Evolutionary conservation across 2,329 filamentous ascomycete genomes (phyloP).

Genomic region (Ambrosiella xylebori): DNA sequence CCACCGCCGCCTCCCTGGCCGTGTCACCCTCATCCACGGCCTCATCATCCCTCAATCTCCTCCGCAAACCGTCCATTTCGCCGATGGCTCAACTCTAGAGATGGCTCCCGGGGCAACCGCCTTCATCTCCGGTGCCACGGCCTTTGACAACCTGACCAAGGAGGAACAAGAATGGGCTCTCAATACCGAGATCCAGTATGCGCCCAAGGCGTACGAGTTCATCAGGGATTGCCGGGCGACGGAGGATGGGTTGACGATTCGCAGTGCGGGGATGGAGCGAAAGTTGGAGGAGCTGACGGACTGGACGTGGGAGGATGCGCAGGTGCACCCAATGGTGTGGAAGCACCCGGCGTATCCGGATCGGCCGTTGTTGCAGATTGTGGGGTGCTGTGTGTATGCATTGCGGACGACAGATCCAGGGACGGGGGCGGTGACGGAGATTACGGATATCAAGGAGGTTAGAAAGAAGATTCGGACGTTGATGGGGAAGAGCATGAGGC

Average conservation of each 20-base stretch:
- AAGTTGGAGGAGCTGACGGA: constrained; percentile 4
- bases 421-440: constrained; percentile 5
- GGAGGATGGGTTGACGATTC: constrained; percentile 8
- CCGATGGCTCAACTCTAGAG: constrained; percentile 3
- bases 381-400: constrained; percentile 11
- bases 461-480: constrained; percentile 7
- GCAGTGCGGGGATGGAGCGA: constrained; percentile 5
- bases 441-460: constrained; percentile 9
- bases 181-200: constrained; percentile 10
- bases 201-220: constrained; percentile 10
- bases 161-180: constrained; percentile 12
- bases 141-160: constrained; percentile 9
- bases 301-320: constrained; percentile 11
- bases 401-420: constrained; percentile 8
- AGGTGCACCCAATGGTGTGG: constrained; percentile 12
- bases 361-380: constrained; percentile 8
- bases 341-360: constrained; percentile 7
- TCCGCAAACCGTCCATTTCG: constrained; percentile 8
- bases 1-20: constrained; percentile 10
- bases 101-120: constrained; percentile 10
- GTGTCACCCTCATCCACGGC: constrained; percentile 12
- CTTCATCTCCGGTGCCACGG: constrained; percentile 10
- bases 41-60: constrained; percentile 8
- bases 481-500: constrained; percentile 15
- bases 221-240: constrained; percentile 11